Evolutionary conservation across 805 yeast genomes (phyloP).

Genomic region (Cephaloascus fragrans): DNA sequence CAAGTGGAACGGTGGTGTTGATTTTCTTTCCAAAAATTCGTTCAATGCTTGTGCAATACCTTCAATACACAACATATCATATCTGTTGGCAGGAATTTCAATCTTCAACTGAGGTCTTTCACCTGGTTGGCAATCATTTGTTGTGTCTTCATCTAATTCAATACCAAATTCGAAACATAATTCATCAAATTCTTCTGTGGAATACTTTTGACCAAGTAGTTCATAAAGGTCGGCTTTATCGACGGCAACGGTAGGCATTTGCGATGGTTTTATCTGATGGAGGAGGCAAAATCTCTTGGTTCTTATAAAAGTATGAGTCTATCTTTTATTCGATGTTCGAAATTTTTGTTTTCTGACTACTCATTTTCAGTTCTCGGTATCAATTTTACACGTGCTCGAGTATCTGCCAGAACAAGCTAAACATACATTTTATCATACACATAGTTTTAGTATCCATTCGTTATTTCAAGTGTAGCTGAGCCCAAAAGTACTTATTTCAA

Average conservation of each 20-base stretch:
- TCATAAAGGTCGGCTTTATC: slow-evolving; percentile 88
- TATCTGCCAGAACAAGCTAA: too few relatives aligned
- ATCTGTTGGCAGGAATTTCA: slow-evolving; percentile 97
- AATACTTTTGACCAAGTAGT: slow-evolving; percentile 55
- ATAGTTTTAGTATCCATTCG: too few relatives aligned
- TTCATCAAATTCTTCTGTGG: slow-evolving; percentile 92
- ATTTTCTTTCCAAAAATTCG: slow-evolving; percentile 67
- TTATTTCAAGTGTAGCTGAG: too few relatives aligned
- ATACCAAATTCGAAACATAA: slow-evolving; percentile 96
- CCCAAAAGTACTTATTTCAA: too few relatives aligned
- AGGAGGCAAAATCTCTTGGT: too few relatives aligned
- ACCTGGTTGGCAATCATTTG: slow-evolving; percentile 59
- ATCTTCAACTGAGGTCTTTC: slow-evolving; percentile 96
- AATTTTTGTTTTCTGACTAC: too few relatives aligned
- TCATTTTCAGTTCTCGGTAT: too few relatives aligned
- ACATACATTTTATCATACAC: too few relatives aligned
- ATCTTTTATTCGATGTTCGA: too few relatives aligned
- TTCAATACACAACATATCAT: slow-evolving; percentile 95
- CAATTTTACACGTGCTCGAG: too few relatives aligned
- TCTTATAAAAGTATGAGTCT: too few relatives aligned
- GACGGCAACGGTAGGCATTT: slow-evolving; percentile 94
- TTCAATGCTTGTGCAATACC: slow-evolving; percentile 95
- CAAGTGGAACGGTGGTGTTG: slow-evolving; percentile 59
- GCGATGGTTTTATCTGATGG: slow-evolving; percentile 3
- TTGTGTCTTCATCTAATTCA: slow-evolving; percentile 95